Evolutionary conservation across 352 stramenopile genomes (phyloP), one percentile per base, ranked within the genome.

Genomic region (Globisporangium recalcitrans): DNA sequence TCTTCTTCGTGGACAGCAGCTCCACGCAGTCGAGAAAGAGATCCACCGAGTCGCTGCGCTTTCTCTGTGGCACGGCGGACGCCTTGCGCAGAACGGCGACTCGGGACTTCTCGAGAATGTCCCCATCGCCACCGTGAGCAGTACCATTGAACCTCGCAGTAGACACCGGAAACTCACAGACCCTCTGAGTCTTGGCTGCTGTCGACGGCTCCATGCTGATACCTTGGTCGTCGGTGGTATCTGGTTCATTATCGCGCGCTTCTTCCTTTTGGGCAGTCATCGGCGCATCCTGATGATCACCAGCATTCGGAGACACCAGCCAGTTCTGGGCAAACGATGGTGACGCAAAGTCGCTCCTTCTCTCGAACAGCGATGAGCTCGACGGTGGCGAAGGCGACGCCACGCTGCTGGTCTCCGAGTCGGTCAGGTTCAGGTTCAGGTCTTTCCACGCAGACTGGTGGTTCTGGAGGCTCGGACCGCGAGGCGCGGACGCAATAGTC

Each of bases 21-120:
- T 91, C 64, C 24, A 93, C 73, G 49, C 82, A 93, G 68, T 91
- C 82, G 21, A 93, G 70, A 62, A 93, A 93, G n/a, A 93, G 71
- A 64, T 93, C 82, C 29, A 77, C 80, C 44, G 81, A 91, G 64
- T 93, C 77, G 62, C 84, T 93, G 32, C 84, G 81, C 51, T 81
- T 66, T 0, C 79, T 51, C 77, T 24, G 21, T n/a, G 16, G 24
- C 10, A 34, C 11, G 10, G 65, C 64, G 42, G 64, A 67, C 3
- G 71, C 59, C 32, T 65, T 68, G 31, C 71, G 71, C 26, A 93
- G 71, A 11, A 70, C 31, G 7, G 74, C 77, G 13, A 90, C 80
- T 24, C 81, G 70, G 1, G 75, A 83, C 63, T 86, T 88, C 57
- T 75, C 60, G 32, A 71, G 19, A 64, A 22, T 14, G 6, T 13